These are phyloP conservation scores for Halenospora varia DNA, from an alignment of 495 filamentous ascomycete species.

Conservation along the genomic window DNA sequence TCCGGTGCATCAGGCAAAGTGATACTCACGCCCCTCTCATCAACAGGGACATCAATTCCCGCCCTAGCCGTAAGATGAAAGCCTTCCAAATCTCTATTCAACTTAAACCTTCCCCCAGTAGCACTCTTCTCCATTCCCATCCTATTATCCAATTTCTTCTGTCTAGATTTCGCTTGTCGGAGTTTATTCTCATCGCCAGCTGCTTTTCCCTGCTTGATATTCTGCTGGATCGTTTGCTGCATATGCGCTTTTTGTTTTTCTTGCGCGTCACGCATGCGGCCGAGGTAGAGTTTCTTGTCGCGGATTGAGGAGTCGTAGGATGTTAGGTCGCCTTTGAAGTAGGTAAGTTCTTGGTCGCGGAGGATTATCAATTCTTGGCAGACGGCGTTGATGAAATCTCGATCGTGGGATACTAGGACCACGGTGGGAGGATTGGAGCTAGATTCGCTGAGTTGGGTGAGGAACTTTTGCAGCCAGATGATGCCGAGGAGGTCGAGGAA, in stretches of 20 bases:
- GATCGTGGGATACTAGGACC: constrained; percentile 76
- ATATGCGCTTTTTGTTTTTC: constrained; percentile 74
- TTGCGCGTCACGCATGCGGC: constrained; percentile 74
- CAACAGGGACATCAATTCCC: constrained; percentile 66
- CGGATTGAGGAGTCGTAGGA: constrained; percentile 64
- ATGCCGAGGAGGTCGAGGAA: constrained; percentile 79
- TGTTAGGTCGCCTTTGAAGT: constrained; percentile 67
- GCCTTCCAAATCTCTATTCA: constrained; percentile 66
- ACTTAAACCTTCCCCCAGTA: constrained; percentile 70
- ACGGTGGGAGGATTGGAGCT: constrained; percentile 43
- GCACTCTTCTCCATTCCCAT: constrained; percentile 69
- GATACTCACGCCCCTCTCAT: constrained; percentile 57
- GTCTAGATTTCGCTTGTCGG: constrained; percentile 69
- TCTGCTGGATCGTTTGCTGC: constrained; percentile 67
- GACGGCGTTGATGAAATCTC: constrained; percentile 65
- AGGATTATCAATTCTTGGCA: constrained; percentile 75
- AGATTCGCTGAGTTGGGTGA: constrained; percentile 44
- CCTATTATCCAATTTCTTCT: constrained; percentile 77
- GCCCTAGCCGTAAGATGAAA: constrained; percentile 50
- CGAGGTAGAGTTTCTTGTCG: constrained; percentile 58
- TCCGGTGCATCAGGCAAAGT: constrained; percentile 56
- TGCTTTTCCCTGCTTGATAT: constrained; percentile 62
- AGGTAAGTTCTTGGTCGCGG: constrained; percentile 59
- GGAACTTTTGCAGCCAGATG: constrained; percentile 73
- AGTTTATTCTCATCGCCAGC: constrained; percentile 77